Percentiles rank a stretch among this genome's conserved stretches.
These are phyloP conservation scores for Curvularia spicifera DNA, from an alignment of 2,329 filamentous ascomycete genomes.

Conservation along the genomic window DNA sequence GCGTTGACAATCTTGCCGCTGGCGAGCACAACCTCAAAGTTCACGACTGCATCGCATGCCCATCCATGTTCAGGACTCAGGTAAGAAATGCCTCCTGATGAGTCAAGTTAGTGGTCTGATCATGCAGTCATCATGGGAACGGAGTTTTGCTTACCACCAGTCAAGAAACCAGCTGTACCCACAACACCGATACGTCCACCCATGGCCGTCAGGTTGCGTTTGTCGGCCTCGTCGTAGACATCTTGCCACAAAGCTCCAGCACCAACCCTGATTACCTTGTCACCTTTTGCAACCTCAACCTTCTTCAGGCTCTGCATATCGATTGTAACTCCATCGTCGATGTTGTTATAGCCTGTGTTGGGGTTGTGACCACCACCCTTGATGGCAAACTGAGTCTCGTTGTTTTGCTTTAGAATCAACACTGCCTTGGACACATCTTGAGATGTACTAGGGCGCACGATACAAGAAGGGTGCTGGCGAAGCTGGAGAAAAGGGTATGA, in stretches of 20 bases:
- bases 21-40: slow-evolving; percentile 49
- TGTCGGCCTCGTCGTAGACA: slow-evolving; percentile 44
- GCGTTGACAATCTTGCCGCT: slow-evolving; percentile 48
- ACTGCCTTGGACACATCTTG: slow-evolving; percentile 30
- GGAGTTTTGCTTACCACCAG: slow-evolving; percentile 32
- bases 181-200: slow-evolving; percentile 39
- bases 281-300: slow-evolving; percentile 21
- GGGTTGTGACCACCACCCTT: slow-evolving; percentile 36
- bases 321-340: slow-evolving; percentile 42
- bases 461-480: slow-evolving; percentile 29
- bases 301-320: slow-evolving; percentile 37
- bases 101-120: not conserved
- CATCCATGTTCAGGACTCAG: slow-evolving; percentile 29
- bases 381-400: slow-evolving; percentile 31
- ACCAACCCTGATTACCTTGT: slow-evolving; percentile 28
- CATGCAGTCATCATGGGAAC: not conserved
- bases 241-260: slow-evolving; percentile 44
- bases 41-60: slow-evolving; percentile 36
- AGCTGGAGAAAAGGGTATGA: slow-evolving; percentile 34
- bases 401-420: slow-evolving; percentile 15
- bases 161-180: slow-evolving; percentile 39
- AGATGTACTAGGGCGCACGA: slow-evolving; percentile 26
- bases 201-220: slow-evolving; percentile 24
- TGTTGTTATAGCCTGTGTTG: slow-evolving; percentile 37
- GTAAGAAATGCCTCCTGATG: slow-evolving; percentile 31